Conservation (phyloP, 768 basidiomycete genomes). For the Leucogyrophana mollusca region DNA sequence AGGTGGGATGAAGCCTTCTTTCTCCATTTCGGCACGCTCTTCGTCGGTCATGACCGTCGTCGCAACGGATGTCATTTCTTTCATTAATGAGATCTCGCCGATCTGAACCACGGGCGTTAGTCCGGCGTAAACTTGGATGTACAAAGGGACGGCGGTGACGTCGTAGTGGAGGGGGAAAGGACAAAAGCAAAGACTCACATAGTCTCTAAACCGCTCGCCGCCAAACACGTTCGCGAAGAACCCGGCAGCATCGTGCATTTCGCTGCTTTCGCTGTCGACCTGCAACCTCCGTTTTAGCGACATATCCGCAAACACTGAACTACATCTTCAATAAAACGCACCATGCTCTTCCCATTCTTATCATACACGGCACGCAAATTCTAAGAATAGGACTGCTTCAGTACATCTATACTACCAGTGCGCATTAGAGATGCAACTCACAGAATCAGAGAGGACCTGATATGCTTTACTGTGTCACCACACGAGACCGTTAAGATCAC, state of each 20-base stretch:
- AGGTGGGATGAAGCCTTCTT: slow-evolving; percentile 47
- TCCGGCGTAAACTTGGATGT: not conserved
- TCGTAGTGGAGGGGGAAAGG: slow-evolving; percentile 1
- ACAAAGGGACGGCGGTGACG: not conserved
- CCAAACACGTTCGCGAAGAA: slow-evolving; percentile 97
- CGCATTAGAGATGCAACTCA: slow-evolving; percentile 35
- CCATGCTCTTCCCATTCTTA: slow-evolving; percentile 91
- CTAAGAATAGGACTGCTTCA: slow-evolving; percentile 26
- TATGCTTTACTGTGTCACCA: slow-evolving; percentile 77
- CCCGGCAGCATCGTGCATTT: slow-evolving; percentile 89
- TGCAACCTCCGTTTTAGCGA: slow-evolving; percentile 18
- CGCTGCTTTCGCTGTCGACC: slow-evolving; percentile 79
- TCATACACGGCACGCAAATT: slow-evolving; percentile 90
- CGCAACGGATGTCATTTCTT: slow-evolving; percentile 85
- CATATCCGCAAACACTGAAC: not conserved
- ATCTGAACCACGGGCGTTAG: slow-evolving; percentile 51
- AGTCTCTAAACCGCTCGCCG: slow-evolving; percentile 87
- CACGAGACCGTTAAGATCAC: slow-evolving; percentile 3
- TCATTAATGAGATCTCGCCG: slow-evolving; percentile 95
- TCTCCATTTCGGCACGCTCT: slow-evolving; percentile 85
- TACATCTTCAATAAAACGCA: slow-evolving; percentile 42
- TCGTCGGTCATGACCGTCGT: slow-evolving; percentile 90
- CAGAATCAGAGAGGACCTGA: slow-evolving; percentile 84
- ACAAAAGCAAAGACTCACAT: slow-evolving; percentile 51
- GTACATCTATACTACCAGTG: not conserved